Conservation (phyloP, 2,329 filamentous ascomycete genomes). For the Aspergillus sp. region DNA sequence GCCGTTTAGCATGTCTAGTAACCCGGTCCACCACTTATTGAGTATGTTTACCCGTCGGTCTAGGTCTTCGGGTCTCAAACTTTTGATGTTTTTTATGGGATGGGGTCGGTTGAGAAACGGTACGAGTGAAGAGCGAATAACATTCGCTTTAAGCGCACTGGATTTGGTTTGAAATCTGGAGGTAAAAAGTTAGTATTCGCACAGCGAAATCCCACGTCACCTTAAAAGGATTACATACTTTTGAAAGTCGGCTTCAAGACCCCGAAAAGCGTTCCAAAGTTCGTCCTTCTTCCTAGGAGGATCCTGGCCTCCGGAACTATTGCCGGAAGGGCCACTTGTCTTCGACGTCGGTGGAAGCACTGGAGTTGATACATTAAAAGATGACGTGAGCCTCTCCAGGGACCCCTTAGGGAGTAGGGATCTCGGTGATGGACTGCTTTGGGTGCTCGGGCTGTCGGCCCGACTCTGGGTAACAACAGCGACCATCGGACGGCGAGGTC, state of each 20-base stretch:
- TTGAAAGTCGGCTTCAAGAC: slow-evolving; percentile 67
- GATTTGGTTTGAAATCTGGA: slow-evolving; percentile 69
- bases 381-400: slow-evolving; percentile 46
- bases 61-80: slow-evolving; percentile 73
- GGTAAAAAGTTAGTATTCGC: not conserved
- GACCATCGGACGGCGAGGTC: slow-evolving; percentile 41
- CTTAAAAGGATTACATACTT: slow-evolving; percentile 46
- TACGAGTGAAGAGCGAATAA: slow-evolving; percentile 69
- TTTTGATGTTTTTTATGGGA: slow-evolving; percentile 64
- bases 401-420: slow-evolving; percentile 45
- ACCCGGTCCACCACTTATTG: slow-evolving; percentile 85
- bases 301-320: slow-evolving; percentile 31
- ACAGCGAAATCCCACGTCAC: not conserved
- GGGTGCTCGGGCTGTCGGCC: slow-evolving; percentile 34
- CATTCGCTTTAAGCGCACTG: slow-evolving; percentile 69
- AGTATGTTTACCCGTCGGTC: slow-evolving; percentile 77
- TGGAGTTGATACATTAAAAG: slow-evolving; percentile 45
- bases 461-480: slow-evolving; percentile 38
- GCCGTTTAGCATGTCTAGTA: slow-evolving; percentile 79
- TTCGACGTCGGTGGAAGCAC: slow-evolving; percentile 50
- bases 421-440: slow-evolving; percentile 40
- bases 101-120: slow-evolving; percentile 74
- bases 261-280: slow-evolving; percentile 66
- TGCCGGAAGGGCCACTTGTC: slow-evolving; percentile 42
- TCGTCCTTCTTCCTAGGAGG: slow-evolving; percentile 64